These are phyloP conservation scores for Fusarium irregulare DNA, from an alignment of 2,329 filamentous ascomycete genomes.

Conservation along the genomic window DNA sequence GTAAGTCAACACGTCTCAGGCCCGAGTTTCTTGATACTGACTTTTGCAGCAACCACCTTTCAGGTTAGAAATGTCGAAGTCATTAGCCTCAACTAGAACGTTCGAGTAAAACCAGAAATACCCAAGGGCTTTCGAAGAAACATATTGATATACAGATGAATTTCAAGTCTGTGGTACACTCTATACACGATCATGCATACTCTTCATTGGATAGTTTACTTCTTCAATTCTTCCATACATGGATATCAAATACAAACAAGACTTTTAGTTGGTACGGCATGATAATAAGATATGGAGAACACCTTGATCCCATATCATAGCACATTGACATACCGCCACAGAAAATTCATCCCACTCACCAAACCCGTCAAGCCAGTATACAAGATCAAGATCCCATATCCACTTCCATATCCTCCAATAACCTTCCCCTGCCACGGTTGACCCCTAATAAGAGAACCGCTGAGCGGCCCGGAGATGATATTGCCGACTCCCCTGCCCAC, in stretches of 20 bases:
- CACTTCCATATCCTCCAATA: conserved; percentile 59
- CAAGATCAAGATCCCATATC: conserved; percentile 65
- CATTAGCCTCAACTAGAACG: conserved; percentile 25
- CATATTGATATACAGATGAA: too few species aligned
- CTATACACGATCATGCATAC: not conserved
- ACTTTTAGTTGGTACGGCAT: not conserved
- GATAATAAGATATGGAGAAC: not conserved
- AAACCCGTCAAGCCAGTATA: conserved; percentile 59
- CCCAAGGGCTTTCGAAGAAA: not conserved
- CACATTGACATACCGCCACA: conserved; percentile 30
- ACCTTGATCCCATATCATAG: not conserved
- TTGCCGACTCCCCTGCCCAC: conserved; percentile 69
- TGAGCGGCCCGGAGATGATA: conserved; percentile 64
- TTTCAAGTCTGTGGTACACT: not conserved
- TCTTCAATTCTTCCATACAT: not conserved
- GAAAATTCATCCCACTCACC: conserved; percentile 31
- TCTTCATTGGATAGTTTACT: rapidly evolving
- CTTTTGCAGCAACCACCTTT: conserved; percentile 14
- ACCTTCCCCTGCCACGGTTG: conserved; percentile 55
- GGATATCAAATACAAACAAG: not conserved
- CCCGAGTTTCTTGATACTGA: not conserved
- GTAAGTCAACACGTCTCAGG: not conserved
- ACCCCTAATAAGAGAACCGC: conserved; percentile 59
- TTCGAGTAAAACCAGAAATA: not conserved
- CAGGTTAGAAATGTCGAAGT: conserved; percentile 32